Evolutionary conservation across 2,329 filamentous ascomycete species (phyloP).

Genomic region (Phaeosphaeriaceae sp.): DNA sequence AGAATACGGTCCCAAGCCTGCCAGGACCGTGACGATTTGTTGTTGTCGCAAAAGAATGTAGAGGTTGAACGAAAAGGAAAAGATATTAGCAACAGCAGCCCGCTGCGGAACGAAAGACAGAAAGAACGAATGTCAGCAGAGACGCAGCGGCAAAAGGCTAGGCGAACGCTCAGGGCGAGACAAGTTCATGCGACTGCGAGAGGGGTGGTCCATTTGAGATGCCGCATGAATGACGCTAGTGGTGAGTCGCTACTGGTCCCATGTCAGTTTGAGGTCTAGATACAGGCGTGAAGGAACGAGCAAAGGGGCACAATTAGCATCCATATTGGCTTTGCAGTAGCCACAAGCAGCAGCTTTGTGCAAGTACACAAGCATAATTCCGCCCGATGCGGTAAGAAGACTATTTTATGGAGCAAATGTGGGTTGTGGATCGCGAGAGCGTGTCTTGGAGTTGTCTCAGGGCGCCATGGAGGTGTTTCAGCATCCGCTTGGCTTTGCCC

Average conservation of each 20-base stretch:
- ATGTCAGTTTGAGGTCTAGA: conserved; percentile 45
- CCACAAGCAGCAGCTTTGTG: conserved; percentile 24
- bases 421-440: conserved; percentile 29
- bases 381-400: conserved; percentile 20
- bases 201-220: conserved; percentile 45
- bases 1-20: conserved; percentile 41
- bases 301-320: conserved; percentile 37
- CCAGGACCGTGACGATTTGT: conserved; percentile 40
- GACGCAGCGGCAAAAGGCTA: conserved; percentile 42
- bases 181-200: conserved; percentile 42
- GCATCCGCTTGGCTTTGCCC: conserved; percentile 31
- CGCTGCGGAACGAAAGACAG: conserved; percentile 48
- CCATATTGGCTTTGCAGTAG: conserved; percentile 11
- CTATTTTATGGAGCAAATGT: conserved; percentile 28
- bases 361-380: conserved; percentile 25
- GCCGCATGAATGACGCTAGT: conserved; percentile 48
- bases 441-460: conserved; percentile 49
- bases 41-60: conserved; percentile 29
- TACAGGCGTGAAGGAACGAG: conserved; percentile 24
- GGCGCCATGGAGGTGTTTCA: conserved; percentile 42
- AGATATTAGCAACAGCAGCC: conserved; percentile 47
- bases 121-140: conserved; percentile 42
- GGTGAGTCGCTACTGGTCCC: conserved; percentile 43
- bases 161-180: conserved; percentile 46
- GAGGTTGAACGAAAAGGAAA: conserved; percentile 36